Base-by-base conservation (phyloP, 2,329 filamentous ascomycete genomes). In the Ophiostoma angusticollis region DNA sequence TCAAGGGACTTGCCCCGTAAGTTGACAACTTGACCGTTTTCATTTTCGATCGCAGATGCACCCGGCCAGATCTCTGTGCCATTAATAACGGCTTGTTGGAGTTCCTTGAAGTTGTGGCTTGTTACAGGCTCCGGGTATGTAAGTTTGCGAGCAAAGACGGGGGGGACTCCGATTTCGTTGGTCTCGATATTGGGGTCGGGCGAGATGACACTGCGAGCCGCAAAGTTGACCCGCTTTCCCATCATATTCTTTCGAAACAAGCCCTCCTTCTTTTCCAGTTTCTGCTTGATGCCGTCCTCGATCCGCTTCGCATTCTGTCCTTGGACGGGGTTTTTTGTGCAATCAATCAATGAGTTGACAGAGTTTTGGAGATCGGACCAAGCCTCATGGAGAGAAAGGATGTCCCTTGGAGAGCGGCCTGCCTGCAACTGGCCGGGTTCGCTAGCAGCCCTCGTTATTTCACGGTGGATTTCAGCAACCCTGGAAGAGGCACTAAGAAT, bases 241-340 rank as follows among this genome's bases (percentile, higher is more conserved):
- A 98, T 98, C 91, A 98, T 96, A 61, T 98, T 95, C 67, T 94
- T 96, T 52, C 91, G 74, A 68, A 98, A 98, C 22, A 98, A 70
- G 48, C 91, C 91, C 55, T 98, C 93, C 62, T 98, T 98, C 69
- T 98, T 98, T 62, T 98, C 91, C 21, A 98, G 70, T 55, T 87
- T 82, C 56, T 98, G 91, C 63, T 98, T 98, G 63, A 98, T 93
- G 50, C 93, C 91, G 47, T 94, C 87, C 45, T 93, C 84, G 38
- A 84, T 81, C 40, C 78, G 72, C 52, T 80, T 79, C 12, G 78
- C 84, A 21, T 85, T 84, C 14, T 76, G 69, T 37, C 85, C 85
- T 47, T 82, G 78, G 4, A 85, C 69, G 3, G 86, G 84, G 52
- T 91, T 93, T 46, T 87, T 80, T 52, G 87, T 82, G 47, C 80